Evolutionary conservation across 2,329 filamentous ascomycete genomes (phyloP).

Genomic region (Botrytis medusae): DNA sequence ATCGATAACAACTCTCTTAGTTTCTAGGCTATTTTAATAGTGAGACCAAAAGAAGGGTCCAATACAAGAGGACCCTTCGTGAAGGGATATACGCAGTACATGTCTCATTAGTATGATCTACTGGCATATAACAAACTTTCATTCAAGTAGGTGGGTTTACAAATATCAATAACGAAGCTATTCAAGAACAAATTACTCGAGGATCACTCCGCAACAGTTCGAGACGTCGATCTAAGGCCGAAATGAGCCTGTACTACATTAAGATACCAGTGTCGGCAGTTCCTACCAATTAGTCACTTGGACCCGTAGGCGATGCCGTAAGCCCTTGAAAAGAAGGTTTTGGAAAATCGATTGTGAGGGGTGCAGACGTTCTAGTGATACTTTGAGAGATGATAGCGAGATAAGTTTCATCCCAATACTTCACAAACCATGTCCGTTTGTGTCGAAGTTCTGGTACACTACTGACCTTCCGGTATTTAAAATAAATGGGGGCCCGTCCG

Average conservation of each 20-base stretch:
- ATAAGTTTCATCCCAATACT: conserved; percentile 6
- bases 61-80: neutral
- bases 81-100: neutral
- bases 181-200: conserved; percentile 12
- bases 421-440: conserved; percentile 8
- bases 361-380: conserved; percentile 11
- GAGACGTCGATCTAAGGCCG: conserved; percentile 10
- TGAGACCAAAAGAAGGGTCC: conserved; percentile 3
- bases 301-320: neutral
- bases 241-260: conserved; percentile 5
- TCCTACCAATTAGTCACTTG: conserved; percentile 20
- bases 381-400: conserved; percentile 10
- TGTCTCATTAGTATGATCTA: conserved; percentile 20
- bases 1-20: conserved; percentile 15
- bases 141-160: neutral
- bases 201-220: conserved; percentile 21
- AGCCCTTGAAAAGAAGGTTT: conserved; percentile 8
- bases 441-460: conserved; percentile 10
- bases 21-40: neutral
- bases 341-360: conserved; percentile 10
- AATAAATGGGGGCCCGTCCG: conserved; percentile 5
- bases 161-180: conserved; percentile 15
- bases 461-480: neutral
- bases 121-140: neutral
- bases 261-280: conserved; percentile 15